Evolutionary conservation across 192 early-diverging fungal species (phyloP).

Genomic region (Coemansia asiatica): DNA sequence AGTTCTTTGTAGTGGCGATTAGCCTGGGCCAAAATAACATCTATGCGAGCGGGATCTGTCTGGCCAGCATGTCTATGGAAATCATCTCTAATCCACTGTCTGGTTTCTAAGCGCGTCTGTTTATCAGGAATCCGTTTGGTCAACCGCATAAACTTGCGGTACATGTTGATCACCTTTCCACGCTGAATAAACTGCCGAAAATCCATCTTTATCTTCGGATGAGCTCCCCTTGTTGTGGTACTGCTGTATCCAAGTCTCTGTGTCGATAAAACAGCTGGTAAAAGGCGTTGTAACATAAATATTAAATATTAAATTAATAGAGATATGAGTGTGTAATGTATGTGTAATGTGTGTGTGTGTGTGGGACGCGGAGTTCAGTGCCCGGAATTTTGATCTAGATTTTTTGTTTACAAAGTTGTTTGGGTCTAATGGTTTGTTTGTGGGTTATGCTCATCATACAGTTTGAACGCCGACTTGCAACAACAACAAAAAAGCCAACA

Average conservation of each 20-base stretch:
- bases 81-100: conserved; percentile 44
- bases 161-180: conserved; percentile 44
- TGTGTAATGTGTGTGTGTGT: too few species aligned
- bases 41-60: conserved; percentile 32
- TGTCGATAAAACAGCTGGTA: neutral
- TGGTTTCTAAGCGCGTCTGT: conserved; percentile 23
- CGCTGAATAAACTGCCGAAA: conserved; percentile 51
- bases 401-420: too few species aligned
- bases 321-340: too few species aligned
- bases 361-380: too few species aligned
- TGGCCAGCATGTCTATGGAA: conserved; percentile 41
- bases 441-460: too few species aligned
- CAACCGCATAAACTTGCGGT: conserved; percentile 52
- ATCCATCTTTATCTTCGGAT: conserved; percentile 18
- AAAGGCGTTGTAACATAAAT: too few species aligned
- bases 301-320: too few species aligned
- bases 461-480: too few species aligned
- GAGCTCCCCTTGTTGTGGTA: neutral
- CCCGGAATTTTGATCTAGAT: too few species aligned
- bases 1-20: conserved; percentile 51
- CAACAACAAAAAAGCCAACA: too few species aligned
- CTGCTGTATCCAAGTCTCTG: neutral
- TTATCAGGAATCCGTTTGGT: conserved; percentile 41
- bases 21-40: conserved; percentile 46
- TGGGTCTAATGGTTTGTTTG: too few species aligned